Conservation (phyloP, 2,329 filamentous ascomycete genomes). For the Cercospora canescens region DNA sequence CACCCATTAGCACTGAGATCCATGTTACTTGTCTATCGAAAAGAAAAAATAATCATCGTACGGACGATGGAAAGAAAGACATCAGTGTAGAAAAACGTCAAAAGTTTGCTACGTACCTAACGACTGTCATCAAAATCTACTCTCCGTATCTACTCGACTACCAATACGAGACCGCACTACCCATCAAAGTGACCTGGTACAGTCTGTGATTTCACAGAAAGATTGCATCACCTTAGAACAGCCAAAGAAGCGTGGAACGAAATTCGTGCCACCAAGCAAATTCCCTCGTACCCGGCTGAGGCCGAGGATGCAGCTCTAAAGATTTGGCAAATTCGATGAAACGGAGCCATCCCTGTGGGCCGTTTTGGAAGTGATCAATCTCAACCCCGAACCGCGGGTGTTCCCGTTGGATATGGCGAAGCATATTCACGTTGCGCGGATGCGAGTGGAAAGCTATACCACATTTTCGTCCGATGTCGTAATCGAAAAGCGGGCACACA, state of each 20-base stretch:
- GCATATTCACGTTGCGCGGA: neutral
- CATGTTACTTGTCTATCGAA: too few relatives aligned
- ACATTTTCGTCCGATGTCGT: neutral
- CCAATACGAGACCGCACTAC: too few relatives aligned
- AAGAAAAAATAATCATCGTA: too few relatives aligned
- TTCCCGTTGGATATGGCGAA: neutral
- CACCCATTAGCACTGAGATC: too few relatives aligned
- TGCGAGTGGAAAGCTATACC: neutral
- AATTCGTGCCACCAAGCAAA: neutral
- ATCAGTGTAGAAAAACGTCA: too few relatives aligned
- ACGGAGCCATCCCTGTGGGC: neutral
- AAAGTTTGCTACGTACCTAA: too few relatives aligned
- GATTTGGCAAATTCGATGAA: neutral
- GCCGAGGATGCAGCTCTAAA: neutral
- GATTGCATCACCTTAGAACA: too few relatives aligned
- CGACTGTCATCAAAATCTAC: too few relatives aligned
- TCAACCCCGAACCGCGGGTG: neutral
- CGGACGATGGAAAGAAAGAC: too few relatives aligned
- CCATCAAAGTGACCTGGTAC: too few relatives aligned
- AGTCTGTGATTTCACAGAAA: too few relatives aligned
- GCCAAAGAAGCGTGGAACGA: neutral
- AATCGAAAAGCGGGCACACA: neutral
- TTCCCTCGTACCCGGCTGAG: neutral
- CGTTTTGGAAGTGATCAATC: neutral
- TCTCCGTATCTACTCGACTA: too few relatives aligned